Evolutionary conservation across 768 basidiomycete species (phyloP), one percentile per base, ranked within the genome.

Genomic region (Asterophora lycoperdoides): DNA sequence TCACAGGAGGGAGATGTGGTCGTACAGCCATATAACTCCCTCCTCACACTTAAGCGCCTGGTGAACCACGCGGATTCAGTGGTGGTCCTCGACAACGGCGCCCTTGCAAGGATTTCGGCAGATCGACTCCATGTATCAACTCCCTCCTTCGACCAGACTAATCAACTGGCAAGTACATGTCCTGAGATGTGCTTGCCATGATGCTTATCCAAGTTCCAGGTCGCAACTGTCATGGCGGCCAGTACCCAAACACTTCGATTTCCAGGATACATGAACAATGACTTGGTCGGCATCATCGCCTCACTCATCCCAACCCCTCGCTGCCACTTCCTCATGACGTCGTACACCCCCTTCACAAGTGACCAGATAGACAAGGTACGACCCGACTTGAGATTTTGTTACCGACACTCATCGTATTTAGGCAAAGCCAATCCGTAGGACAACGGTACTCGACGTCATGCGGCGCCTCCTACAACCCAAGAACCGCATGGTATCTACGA

Each of bases 211-310:
- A 32, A n/a, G 13, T 29, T 51, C 9, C 46, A 97, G 94, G 89
- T 93, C 1, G 86, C 96, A 3, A 98, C 96, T 0, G 95, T 98
- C 35, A 97, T 99, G 82, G 89, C 95, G 8, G 95, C 94, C 9
- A 94, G 91, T 54, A 99, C 95, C 0, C 92, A 94, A 60, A 98
- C 95, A 11, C 79, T 99, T 19, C 82, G 95, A 59, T 99, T 96
- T 69, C 95, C 95, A 0, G 91, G 93, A 42, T 97, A 97, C 68
- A 98, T 97, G 94, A 97, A 98, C 75, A 99, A 97, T 59, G 95
- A 99, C 62, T 81, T 98, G 32, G 94, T 97, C 56, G 92, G 94
- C 20, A 94, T 99, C 54, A 87, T 98, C 48, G 93, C 95, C 5
- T 93, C 91, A 13, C 79, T 99, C 44, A 97, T 99, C 56, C 95